These are phyloP conservation scores for Tremellales sp. DNA, from an alignment of 1,284 basidiomycete species.

Conservation along the genomic window DNA sequence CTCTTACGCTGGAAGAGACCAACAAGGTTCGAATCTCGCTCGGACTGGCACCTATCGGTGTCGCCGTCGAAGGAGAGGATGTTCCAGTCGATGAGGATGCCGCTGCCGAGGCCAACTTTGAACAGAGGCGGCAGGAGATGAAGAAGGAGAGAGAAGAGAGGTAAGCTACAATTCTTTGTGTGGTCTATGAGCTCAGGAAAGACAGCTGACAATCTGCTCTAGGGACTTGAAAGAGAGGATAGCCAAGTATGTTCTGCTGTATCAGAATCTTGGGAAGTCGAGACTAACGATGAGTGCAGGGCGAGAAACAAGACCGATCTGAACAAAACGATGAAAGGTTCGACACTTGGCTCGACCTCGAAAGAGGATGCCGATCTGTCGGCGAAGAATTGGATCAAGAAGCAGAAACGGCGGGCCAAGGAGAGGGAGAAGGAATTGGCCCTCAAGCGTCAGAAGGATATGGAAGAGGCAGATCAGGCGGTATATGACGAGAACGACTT, in stretches of 20 bases:
- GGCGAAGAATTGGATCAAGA: constrained; percentile 80
- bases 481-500: constrained; percentile 80
- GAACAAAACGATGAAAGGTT: constrained; percentile 80
- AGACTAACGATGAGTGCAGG: constrained; percentile 18
- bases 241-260: constrained; percentile 70
- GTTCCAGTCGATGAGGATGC: constrained; percentile 56
- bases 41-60: constrained; percentile 88
- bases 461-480: constrained; percentile 74
- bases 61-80: constrained; percentile 53
- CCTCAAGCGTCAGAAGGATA: constrained; percentile 66
- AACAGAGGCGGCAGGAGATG: constrained; percentile 64
- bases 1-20: constrained; percentile 92
- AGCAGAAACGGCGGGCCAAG: constrained; percentile 80
- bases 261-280: neutral
- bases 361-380: constrained; percentile 58
- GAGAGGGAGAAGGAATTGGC: constrained; percentile 73
- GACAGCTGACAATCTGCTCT: constrained; percentile 6
- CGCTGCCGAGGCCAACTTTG: constrained; percentile 76
- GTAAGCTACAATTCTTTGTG: constrained; percentile 50
- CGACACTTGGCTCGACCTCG: constrained; percentile 79
- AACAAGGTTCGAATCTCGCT: constrained; percentile 94
- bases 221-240: constrained; percentile 74
- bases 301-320: constrained; percentile 81
- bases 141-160: constrained; percentile 69
- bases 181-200: neutral